These are phyloP conservation scores for Gryganskiella cystojenkinii DNA, from an alignment of 192 early-diverging fungal genomes.

Conservation along the genomic window DNA sequence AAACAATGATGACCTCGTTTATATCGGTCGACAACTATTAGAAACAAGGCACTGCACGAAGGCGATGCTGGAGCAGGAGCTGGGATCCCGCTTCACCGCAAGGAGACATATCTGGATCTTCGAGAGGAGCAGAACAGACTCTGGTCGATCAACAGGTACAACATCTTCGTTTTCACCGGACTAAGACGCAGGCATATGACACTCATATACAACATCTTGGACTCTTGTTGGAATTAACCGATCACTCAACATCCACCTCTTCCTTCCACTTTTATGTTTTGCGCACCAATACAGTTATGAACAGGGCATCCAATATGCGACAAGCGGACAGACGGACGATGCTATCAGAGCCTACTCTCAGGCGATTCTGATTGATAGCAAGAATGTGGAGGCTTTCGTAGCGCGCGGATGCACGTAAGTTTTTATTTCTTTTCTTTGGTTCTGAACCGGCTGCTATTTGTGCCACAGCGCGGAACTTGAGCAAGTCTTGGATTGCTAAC, in stretches of 20 bases:
- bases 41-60: constrained; percentile 20
- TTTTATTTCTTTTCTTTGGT: background rate
- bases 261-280: too few relatives aligned
- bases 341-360: constrained; percentile 47
- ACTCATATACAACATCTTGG: background rate
- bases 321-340: constrained; percentile 34
- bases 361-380: constrained; percentile 38
- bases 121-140: constrained; percentile 48
- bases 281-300: constrained; percentile 28
- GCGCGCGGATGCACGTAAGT: constrained; percentile 55
- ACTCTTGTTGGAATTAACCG: background rate
- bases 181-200: background rate
- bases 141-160: constrained; percentile 50
- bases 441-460: background rate
- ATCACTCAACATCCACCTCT: too few relatives aligned
- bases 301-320: constrained; percentile 28
- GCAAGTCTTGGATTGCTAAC: background rate
- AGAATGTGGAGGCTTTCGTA: constrained; percentile 35
- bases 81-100: constrained; percentile 25
- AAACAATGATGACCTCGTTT: too few relatives aligned
- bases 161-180: too few relatives aligned
- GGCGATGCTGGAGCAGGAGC: constrained; percentile 20
- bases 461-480: background rate
- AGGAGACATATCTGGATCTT: constrained; percentile 47
- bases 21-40: too few relatives aligned